Evolutionary conservation across 108 stramenopile species (phyloP).

Genomic region (Cyclostephanos invisitatus): DNA sequence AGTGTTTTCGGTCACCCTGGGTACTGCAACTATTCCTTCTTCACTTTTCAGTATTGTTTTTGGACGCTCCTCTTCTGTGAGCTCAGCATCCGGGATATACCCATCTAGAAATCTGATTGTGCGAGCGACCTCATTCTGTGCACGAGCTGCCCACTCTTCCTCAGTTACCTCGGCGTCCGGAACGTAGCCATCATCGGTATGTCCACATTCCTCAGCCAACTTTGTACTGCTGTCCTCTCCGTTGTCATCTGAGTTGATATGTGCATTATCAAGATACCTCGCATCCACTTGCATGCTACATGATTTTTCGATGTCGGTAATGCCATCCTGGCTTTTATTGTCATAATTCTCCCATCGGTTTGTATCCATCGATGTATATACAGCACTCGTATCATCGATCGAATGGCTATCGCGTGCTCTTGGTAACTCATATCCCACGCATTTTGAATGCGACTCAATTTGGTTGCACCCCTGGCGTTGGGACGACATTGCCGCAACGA

Average conservation of each 20-base stretch:
- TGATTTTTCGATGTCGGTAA: constrained; percentile 4
- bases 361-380: constrained; percentile 17
- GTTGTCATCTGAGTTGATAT: constrained; percentile 24
- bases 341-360: constrained; percentile 39
- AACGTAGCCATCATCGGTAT: constrained; percentile 42
- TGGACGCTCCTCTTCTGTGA: constrained; percentile 41
- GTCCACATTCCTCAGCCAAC: constrained; percentile 3
- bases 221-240: constrained; percentile 30
- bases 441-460: constrained; percentile 9
- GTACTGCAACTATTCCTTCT: not conserved
- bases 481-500: constrained; percentile 49
- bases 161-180: constrained; percentile 46
- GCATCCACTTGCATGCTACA: constrained; percentile 19
- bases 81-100: constrained; percentile 41
- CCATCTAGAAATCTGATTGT: constrained; percentile 24
- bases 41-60: not conserved
- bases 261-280: constrained; percentile 15
- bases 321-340: constrained; percentile 24
- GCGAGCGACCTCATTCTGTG: not conserved
- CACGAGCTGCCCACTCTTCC: constrained; percentile 15
- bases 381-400: constrained; percentile 38
- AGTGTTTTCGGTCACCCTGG: constrained; percentile 1
- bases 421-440: constrained; percentile 2
- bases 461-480: constrained; percentile 34
- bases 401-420: constrained; percentile 19